Evolutionary conservation across 2,329 filamentous ascomycete species (phyloP).

Genomic region (Calonectria ilicicola): DNA sequence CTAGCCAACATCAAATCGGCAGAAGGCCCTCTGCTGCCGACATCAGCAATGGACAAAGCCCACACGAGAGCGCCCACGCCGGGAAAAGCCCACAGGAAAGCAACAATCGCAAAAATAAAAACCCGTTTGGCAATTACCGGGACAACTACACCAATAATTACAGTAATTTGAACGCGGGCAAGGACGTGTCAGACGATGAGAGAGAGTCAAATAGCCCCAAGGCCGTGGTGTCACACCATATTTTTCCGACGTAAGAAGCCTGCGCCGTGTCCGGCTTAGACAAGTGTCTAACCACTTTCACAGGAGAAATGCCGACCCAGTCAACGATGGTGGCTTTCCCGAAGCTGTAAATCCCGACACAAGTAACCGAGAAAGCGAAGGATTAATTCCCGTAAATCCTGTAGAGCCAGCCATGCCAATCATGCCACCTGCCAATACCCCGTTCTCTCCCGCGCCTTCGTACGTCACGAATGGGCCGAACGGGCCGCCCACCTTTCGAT

Average conservation of each 20-base stretch:
- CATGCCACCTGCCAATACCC: background rate
- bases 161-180: background rate
- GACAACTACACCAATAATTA: background rate
- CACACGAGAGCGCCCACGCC: background rate
- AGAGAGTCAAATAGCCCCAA: background rate
- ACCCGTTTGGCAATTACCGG: background rate
- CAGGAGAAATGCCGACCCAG: constrained; percentile 15
- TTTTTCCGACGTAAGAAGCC: constrained; percentile 4
- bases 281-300: background rate
- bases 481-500: background rate
- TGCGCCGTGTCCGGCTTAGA: background rate
- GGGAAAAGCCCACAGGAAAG: background rate
- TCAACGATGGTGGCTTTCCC: constrained; percentile 34
- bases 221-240: background rate
- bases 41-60: background rate
- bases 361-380: constrained; percentile 19
- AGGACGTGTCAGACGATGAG: background rate
- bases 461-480: background rate
- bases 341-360: constrained; percentile 28
- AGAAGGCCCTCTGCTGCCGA: background rate
- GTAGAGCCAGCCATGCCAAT: background rate
- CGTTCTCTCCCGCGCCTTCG: background rate
- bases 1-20: background rate
- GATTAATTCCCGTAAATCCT: constrained; percentile 28
- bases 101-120: background rate